Evolutionary conservation across 768 basidiomycete species (phyloP), one percentile per base, ranked within the genome.

Genomic region (Tephrocybe sp.): DNA sequence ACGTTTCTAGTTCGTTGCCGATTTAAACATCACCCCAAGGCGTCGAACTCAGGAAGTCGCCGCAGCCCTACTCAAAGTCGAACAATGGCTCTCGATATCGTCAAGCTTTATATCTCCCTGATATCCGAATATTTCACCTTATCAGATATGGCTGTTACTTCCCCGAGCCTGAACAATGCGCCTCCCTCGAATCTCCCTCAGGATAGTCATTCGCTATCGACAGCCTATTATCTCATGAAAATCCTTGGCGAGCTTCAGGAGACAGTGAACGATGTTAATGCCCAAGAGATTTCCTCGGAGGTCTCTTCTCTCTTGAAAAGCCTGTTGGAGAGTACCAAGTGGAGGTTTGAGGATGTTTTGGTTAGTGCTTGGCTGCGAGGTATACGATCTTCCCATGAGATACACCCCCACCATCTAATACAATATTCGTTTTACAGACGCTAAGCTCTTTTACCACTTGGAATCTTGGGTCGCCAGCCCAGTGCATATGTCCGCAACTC

Each of bases 231-330:
- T 69, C 75, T 94, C 23, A 77, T 84, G 63, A 88, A 83, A 61
- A 82, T 95, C 22, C 72, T 96, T 14, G 77, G 79, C 2, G 97
- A 98, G 63, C 76, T 98, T 5, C 85, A 88, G 59, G 97, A 98
- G 49, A 87, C 84, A 40, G 82, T 88, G 3, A 86, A 79, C 57
- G 97, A 99, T 59, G 65, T 96, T 23, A 80, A 80, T 40, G 77
- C 73, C 6, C 81, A 93, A 71, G 94, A 94, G 52, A 83, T 98
- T 32, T 83, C 85, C 1, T 75, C 72, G n/a, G 94, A 96, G 51
- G 82, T 75, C 4, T 69, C 75, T n/a, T 73, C 79, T 38, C 83
- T 76, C 39, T 63, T 97, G 49, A 89, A 82, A 64, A 81, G 75
- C 54, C 69, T 98, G 26, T 65, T 96, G 57, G 91, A 93, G 56